phyloP scores from a whole-genome alignment of 768 basidiomycete species.

The Leccinum arenicola region DNA sequence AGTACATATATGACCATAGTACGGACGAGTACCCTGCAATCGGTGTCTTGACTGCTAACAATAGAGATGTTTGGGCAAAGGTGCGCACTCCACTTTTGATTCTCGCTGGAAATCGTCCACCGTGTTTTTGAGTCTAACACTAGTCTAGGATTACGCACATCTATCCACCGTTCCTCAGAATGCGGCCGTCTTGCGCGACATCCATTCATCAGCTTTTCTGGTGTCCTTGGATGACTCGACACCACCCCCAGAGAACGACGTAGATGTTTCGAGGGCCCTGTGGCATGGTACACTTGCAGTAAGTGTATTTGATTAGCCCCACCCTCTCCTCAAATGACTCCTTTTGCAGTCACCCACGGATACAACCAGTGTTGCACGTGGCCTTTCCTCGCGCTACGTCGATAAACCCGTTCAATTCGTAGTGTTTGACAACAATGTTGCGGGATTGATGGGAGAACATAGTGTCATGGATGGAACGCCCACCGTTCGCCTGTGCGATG shows the following conservation, averaged over 20 bases:
- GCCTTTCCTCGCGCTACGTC: slow-evolving; percentile 78
- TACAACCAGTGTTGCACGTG: slow-evolving; percentile 28
- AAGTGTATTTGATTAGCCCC: slow-evolving; percentile 14
- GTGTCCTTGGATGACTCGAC: slow-evolving; percentile 71
- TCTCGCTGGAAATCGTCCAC: not conserved
- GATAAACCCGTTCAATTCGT: slow-evolving; percentile 91
- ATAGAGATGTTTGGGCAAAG: slow-evolving; percentile 89
- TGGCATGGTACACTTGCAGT: slow-evolving; percentile 77
- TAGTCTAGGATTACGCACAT: slow-evolving; percentile 56
- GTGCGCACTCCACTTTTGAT: slow-evolving; percentile 34
- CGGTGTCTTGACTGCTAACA: slow-evolving; percentile 73
- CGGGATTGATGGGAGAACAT: slow-evolving; percentile 92
- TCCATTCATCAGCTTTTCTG: slow-evolving; percentile 85
- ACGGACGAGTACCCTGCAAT: slow-evolving; percentile 63
- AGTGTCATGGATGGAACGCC: slow-evolving; percentile 91
- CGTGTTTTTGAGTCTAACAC: not conserved
- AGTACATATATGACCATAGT: slow-evolving; percentile 68
- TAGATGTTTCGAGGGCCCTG: slow-evolving; percentile 64
- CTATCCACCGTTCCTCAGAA: slow-evolving; percentile 63
- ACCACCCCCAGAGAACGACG: slow-evolving; percentile 41
- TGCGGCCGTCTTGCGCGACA: slow-evolving; percentile 58
- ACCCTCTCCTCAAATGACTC: not conserved
- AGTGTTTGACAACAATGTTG: slow-evolving; percentile 75
- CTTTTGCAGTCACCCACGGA: slow-evolving; percentile 23
- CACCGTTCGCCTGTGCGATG: slow-evolving; percentile 68